A percentile compares a stretch with the other conserved stretches of the same genome.
These are phyloP conservation scores for Quercus alba DNA, from an alignment of 306 rosid species.

Conservation along the genomic window DNA sequence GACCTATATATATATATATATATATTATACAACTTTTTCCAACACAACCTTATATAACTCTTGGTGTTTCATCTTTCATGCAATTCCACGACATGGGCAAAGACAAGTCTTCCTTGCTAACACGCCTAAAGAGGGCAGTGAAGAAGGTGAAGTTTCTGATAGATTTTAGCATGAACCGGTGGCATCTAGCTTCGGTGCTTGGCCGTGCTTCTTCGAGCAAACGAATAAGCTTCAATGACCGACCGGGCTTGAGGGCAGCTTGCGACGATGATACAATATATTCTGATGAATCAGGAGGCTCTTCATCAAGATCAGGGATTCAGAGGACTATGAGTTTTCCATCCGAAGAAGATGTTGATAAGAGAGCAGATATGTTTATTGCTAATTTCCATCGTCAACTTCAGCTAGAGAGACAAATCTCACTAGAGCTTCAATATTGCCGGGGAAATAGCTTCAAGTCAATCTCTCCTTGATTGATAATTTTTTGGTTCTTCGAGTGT, in stretches of 20 bases:
- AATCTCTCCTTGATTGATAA: conserved; percentile 17
- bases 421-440: conserved; percentile 57
- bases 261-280: conserved; percentile 4
- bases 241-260: conserved; percentile 40
- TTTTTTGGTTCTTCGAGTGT: not conserved
- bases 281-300: conserved; percentile 25
- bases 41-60: not conserved
- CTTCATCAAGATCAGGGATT: conserved; percentile 24
- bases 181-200: conserved; percentile 50
- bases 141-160: conserved; percentile 50
- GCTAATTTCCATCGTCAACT: conserved; percentile 67
- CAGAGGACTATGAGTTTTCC: conserved; percentile 58
- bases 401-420: conserved; percentile 71
- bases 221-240: conserved; percentile 47
- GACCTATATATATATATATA: not conserved
- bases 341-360: conserved; percentile 70
- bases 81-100: conserved; percentile 21
- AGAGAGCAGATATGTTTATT: conserved; percentile 68
- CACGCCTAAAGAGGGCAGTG: conserved; percentile 57
- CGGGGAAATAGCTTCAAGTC: conserved; percentile 36
- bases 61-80: not conserved
- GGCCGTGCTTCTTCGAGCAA: conserved; percentile 27
- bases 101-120: conserved; percentile 28
- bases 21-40: not conserved
- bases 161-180: conserved; percentile 40